These are phyloP conservation scores for Ascochyta pisi DNA, from an alignment of 2,329 filamentous ascomycete species.

Conservation along the genomic window DNA sequence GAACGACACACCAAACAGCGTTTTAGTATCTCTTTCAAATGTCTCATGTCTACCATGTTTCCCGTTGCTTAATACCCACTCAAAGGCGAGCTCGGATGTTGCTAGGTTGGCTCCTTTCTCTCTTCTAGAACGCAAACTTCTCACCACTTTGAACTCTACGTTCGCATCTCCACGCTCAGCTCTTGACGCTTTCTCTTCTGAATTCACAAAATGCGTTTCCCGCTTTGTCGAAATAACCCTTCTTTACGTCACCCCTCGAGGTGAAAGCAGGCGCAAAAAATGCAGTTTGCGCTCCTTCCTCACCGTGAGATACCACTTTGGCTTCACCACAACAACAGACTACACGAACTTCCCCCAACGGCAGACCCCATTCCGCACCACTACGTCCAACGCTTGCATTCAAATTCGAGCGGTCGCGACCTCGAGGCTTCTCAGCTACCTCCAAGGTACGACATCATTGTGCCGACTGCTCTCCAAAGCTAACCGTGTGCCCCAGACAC, in stretches of 20 bases:
- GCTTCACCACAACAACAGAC: slow-evolving; percentile 2
- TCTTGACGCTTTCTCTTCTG: not conserved
- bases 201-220: not conserved
- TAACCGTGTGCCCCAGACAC: not conserved
- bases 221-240: not conserved
- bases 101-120: not conserved
- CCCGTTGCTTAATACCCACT: not conserved
- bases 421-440: too few species aligned
- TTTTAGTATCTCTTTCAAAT: not conserved
- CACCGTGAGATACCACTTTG: not conserved
- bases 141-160: not conserved
- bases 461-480: not conserved
- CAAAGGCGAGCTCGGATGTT: not conserved
- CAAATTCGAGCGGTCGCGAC: not conserved
- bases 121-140: not conserved
- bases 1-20: too few species aligned
- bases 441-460: not conserved
- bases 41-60: not conserved
- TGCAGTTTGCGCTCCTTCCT: not conserved
- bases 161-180: not conserved
- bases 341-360: not conserved
- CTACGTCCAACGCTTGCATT: not conserved
- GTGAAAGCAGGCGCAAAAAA: not conserved
- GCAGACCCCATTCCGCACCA: not conserved
- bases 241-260: not conserved